Evolutionary conservation across 495 filamentous ascomycete species (phyloP).

Genomic region (Aspergillus coremiiformis): DNA sequence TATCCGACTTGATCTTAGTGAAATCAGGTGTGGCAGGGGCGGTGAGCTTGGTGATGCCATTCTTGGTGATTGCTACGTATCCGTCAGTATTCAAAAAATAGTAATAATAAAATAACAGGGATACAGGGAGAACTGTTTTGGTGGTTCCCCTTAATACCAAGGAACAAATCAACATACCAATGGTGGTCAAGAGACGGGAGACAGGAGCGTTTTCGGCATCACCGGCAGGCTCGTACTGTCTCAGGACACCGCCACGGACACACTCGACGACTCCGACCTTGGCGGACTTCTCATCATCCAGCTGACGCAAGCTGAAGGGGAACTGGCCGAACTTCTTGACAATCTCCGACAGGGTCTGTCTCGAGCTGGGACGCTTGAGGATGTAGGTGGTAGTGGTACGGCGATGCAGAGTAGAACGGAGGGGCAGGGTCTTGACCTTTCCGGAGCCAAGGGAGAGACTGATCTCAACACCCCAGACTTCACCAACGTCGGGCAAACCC

Average conservation of each 20-base stretch:
- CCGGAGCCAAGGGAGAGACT: slow-evolving; percentile 84
- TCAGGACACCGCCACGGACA: slow-evolving; percentile 79
- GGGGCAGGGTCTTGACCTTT: slow-evolving; percentile 85
- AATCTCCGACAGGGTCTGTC: slow-evolving; percentile 83
- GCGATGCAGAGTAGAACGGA: slow-evolving; percentile 84
- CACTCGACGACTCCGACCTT: slow-evolving; percentile 96
- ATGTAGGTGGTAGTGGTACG: slow-evolving; percentile 84
- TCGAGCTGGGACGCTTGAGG: slow-evolving; percentile 85
- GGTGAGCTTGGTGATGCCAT: slow-evolving; percentile 79
- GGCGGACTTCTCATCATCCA: slow-evolving; percentile 91
- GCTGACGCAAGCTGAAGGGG: slow-evolving; percentile 94
- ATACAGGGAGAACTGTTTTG: not conserved
- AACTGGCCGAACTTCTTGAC: slow-evolving; percentile 95
- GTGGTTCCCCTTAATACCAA: not conserved
- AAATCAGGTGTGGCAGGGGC: slow-evolving; percentile 66
- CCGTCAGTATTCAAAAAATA: not conserved
- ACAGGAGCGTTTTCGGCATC: slow-evolving; percentile 82
- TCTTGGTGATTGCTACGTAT: slow-evolving; percentile 87
- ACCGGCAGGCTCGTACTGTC: slow-evolving; percentile 91
- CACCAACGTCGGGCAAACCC: slow-evolving; percentile 80
- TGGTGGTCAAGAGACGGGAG: slow-evolving; percentile 76
- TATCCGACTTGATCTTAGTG: slow-evolving; percentile 78
- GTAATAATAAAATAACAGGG: not conserved
- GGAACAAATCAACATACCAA: slow-evolving; percentile 56
- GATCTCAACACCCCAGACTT: slow-evolving; percentile 97